Evolutionary conservation across 139 green algal species (phyloP), one percentile per base, ranked within the genome.

Genomic region (Chlamydomonas schloesseri): DNA sequence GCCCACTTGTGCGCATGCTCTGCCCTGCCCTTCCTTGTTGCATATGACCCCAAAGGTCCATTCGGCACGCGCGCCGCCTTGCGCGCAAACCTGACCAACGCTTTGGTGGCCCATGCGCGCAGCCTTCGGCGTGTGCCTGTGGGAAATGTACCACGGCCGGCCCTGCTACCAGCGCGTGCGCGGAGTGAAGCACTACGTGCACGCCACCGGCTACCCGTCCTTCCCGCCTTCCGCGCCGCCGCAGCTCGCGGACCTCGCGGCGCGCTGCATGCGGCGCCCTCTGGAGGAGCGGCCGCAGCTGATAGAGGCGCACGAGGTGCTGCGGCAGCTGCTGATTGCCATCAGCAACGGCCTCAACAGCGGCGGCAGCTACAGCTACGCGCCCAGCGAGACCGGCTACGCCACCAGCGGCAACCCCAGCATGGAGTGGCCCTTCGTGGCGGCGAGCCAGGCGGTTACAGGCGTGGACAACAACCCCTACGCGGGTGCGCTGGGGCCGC

Each of bases 161-260:
- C 55, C 77, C 55, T 89, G 84, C 84, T 89, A 89, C 74, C 80
- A 86, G 80, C 80, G 80, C 23, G 80, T 86, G 31, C 80, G 80
- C 31, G 68, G 80, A 21, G 47, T 78, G 26, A 73, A 73, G 67
- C 47, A 77, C 31, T 86, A 71, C 68, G 34, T 78, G 1, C 50
- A 77, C 80, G 80, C 67, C 47, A 31, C 67, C 47, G 68, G 67
- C n/a, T 86, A 71, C 80, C 80, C 80, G 33, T 20, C 68, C 68
- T 86, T 77, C 50, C 80, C 67, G 50, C 31, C 80, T 29, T 17
- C 47, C 47, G 77, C 67, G 67, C 68, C 80, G 28, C 37, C 23
- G 23, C 11, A 34, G 9, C 77, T 78, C 68, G 50, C 67, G 0
- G 58, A 78, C 24, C 50, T 86, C 23, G 69, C 80, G 21, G 67